Percentiles rank a stretch among this genome's conserved stretches.
Conservation (phyloP, 495 filamentous ascomycete species). For the Penicillium coprophilum region DNA sequence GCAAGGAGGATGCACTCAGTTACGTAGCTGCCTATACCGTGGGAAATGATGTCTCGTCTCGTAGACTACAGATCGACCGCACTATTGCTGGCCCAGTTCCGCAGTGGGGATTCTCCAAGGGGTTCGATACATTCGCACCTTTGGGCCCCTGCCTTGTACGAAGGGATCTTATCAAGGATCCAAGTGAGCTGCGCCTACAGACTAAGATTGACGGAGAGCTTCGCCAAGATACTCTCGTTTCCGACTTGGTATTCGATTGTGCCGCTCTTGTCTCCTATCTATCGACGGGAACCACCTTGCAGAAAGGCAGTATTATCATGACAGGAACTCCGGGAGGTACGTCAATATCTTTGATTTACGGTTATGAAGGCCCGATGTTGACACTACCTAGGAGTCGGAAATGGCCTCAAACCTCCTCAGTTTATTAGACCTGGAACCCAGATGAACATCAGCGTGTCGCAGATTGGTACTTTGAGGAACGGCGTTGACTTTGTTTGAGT, state of each 20-base stretch:
- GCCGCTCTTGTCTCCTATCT: conserved; percentile 63
- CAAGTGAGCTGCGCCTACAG: not conserved
- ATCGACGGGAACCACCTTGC: conserved; percentile 65
- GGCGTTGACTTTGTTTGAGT: not conserved
- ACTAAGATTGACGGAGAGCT: conserved; percentile 48
- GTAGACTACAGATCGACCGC: conserved; percentile 48
- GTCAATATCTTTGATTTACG: not conserved
- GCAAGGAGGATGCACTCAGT: conserved; percentile 59
- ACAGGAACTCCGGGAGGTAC: conserved; percentile 57
- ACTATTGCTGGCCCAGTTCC: conserved; percentile 45
- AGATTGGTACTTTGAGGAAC: not conserved
- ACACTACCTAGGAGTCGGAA: not conserved
- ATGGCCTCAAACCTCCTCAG: not conserved
- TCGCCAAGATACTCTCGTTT: conserved; percentile 61
- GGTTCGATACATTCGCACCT: conserved; percentile 54
- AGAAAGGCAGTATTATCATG: conserved; percentile 70
- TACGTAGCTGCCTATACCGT: conserved; percentile 68
- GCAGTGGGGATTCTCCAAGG: conserved; percentile 71
- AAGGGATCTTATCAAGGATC: not conserved
- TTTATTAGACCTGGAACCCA: not conserved
- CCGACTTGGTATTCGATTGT: conserved; percentile 69
- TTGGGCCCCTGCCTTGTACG: not conserved
- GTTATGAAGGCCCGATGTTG: not conserved
- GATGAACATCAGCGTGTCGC: not conserved
- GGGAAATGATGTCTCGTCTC: conserved; percentile 71